phyloP scores from a whole-genome alignment of 2,329 filamentous ascomycete species.

The Aspergillus hiratsukae region DNA sequence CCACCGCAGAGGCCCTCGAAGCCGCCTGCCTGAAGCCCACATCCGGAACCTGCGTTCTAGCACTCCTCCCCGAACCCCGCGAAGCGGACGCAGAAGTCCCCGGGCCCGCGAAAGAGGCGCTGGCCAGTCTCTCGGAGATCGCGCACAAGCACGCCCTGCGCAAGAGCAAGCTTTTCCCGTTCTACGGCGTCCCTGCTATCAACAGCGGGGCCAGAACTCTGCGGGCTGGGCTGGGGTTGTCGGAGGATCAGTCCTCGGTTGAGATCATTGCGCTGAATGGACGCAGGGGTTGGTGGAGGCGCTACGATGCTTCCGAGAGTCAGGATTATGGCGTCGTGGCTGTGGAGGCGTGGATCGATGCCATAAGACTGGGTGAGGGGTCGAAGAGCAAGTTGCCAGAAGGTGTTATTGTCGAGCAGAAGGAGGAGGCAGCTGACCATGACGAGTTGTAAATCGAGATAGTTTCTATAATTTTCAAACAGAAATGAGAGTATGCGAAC shows the following conservation, averaged over 20 bases:
- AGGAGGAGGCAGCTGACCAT: slow-evolving; percentile 36
- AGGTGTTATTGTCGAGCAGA: slow-evolving; percentile 47
- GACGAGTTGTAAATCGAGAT: slow-evolving; percentile 37
- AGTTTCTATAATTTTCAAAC: no score
- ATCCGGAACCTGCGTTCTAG: slow-evolving; percentile 78
- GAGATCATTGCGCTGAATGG: slow-evolving; percentile 80
- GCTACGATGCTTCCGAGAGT: slow-evolving; percentile 54
- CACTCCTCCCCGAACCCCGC: slow-evolving; percentile 57
- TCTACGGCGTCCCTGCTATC: slow-evolving; percentile 66
- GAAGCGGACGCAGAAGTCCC: slow-evolving; percentile 48
- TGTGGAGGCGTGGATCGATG: slow-evolving; percentile 83
- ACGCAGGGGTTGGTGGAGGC: slow-evolving; percentile 80
- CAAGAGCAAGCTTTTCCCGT: slow-evolving; percentile 71
- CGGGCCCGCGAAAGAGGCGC: slow-evolving; percentile 46
- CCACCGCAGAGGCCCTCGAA: slow-evolving; percentile 59
- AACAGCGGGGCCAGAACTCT: slow-evolving; percentile 56
- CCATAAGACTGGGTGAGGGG: slow-evolving; percentile 84
- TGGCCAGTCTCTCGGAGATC: slow-evolving; percentile 66
- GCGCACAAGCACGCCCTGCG: slow-evolving; percentile 67
- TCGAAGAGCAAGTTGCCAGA: slow-evolving; percentile 70
- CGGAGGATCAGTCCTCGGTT: slow-evolving; percentile 46
- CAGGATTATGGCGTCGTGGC: slow-evolving; percentile 52
- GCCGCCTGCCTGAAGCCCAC: slow-evolving; percentile 69
- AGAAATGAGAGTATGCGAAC: neutral
- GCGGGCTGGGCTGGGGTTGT: slow-evolving; percentile 59